Base-by-base conservation (phyloP, 2,329 filamentous ascomycete species). In the Neonectria punicea region DNA sequence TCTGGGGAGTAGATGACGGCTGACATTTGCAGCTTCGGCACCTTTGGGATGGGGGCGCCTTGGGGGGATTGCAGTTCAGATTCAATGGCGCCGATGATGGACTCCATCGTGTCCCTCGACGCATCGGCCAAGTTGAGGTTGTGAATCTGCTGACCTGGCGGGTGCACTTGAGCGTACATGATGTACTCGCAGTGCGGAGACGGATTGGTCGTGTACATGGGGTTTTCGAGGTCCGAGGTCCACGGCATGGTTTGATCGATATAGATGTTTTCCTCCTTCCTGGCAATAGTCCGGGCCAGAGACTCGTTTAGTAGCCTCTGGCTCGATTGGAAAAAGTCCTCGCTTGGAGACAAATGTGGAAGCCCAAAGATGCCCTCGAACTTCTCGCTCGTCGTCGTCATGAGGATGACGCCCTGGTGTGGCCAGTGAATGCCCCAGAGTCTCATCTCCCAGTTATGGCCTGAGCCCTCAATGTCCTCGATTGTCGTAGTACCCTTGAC, bases 321-420 rank as follows among this genome's bases (percentile, higher is more conserved):
- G 80, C 89, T 84, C 66, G 86, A 84, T 74, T 81, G 77, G 76
- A 88, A 89, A 74, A 86, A 89, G 53, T 87, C 82, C 4, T 81
- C 76, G 20, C 82, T 79, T 0, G 93, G 86, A 1, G 92, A 85
- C 56, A 99, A 86, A 78, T 98, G 94, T 28, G 96, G 94, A 51
- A 98, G 82, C 2, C 90, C 92, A 77, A 97, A 97, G 61, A 98
- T 90, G 47, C 96, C 94, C n/a, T 91, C 89, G 74, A 96, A 96
- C 82, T 97, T 98, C 75, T 97, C 92, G 78, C 94, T 98, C 53
- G 94, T 95, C 1, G 95, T 98, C 2, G 92, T 93, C 76, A 98
- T 82, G 39, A 98, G 82, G 54, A 96, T 88, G 14, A 89, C 87
- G 2, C 96, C 96, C 67, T 92, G 88, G n/a, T 87, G 86, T 41